Base-by-base conservation (phyloP, 257 asterid species). In the Phtheirospermum japonicum region DNA sequence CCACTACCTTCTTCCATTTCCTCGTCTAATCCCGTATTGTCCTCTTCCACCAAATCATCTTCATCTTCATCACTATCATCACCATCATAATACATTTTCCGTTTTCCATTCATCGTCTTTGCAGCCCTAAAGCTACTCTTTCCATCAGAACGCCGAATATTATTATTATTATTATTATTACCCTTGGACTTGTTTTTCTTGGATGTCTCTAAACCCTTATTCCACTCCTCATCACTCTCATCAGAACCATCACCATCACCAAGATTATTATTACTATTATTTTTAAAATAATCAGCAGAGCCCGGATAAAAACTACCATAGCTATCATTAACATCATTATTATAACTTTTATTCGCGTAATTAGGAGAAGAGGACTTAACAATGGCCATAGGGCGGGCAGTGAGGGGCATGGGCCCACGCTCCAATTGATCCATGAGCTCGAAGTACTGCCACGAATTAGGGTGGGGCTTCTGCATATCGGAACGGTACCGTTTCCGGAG, bases 401-500 rank as follows among this genome's bases (percentile, higher is more conserved):
- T 54, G 61, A 89, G 65, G 7, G 94, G 83, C 50, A 73, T 57
- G 17, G 96, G 96, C n/a, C 96, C 98, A 14, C 88, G 95, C 63
- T 86, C 96, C 96, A 88, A 78, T 6, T 65, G 82, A 72, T 91
- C 88, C 95, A 91, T 89, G 70, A 84, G 78, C 63, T 86, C 85
- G 63, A 88, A 91, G 59, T 77, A 88, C 76, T 83, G 92, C 96
- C 96, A 91, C 4, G 90, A 81, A 70, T 82, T 26, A 45, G 93
- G 86, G 70, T 73, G 72, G 2, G 94, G 83, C 58, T 88, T 91
- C 20, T 64, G 71, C 45, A 76, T 68, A 69, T 88, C 98, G 43
- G 94, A 78, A 9, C 95, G 88, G 73, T 91, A 91, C 6, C 96
- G 77, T 64, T 88, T 91, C 12, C 98, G 78, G 20, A 91, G 96